Conservation (phyloP, 2,329 filamentous ascomycete species). For the Hypoxylon rubiginosum region DNA sequence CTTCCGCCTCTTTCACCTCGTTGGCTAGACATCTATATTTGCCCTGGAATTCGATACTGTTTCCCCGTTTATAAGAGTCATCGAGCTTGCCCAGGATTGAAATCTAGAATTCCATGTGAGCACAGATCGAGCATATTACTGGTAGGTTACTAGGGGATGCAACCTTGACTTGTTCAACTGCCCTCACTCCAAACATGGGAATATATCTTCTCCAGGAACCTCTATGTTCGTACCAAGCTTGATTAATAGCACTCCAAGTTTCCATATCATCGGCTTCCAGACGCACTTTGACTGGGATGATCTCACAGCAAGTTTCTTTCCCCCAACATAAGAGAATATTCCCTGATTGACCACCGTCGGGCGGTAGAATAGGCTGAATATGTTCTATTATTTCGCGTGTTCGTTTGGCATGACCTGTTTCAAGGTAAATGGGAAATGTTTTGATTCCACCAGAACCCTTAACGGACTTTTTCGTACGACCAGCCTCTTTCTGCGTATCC, state of each 20-base stretch:
- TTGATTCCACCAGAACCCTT: no score
- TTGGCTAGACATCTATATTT: background rate
- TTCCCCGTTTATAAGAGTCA: background rate
- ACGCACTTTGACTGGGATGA: background rate
- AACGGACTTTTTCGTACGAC: background rate
- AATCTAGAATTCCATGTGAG: conserved; percentile 7
- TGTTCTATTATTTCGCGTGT: background rate
- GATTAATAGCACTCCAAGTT: background rate
- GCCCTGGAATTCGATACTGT: background rate
- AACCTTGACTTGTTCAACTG: conserved; percentile 11
- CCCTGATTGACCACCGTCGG: background rate
- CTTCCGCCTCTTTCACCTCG: background rate
- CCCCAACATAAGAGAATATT: conserved; percentile 8
- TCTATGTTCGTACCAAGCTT: conserved; percentile 7
- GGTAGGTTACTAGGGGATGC: background rate
- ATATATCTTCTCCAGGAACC: conserved; percentile 16
- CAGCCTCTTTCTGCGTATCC: background rate
- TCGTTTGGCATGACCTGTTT: background rate
- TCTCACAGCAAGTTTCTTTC: background rate
- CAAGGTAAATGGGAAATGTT: no score
- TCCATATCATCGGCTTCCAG: background rate
- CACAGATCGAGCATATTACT: background rate
- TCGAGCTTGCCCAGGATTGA: conserved; percentile 2
- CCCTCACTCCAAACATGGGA: conserved; percentile 6
- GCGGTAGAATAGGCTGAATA: background rate